Evolutionary conservation across 495 filamentous ascomycete genomes (phyloP).

Genomic region (Penicillium paradoxum): DNA sequence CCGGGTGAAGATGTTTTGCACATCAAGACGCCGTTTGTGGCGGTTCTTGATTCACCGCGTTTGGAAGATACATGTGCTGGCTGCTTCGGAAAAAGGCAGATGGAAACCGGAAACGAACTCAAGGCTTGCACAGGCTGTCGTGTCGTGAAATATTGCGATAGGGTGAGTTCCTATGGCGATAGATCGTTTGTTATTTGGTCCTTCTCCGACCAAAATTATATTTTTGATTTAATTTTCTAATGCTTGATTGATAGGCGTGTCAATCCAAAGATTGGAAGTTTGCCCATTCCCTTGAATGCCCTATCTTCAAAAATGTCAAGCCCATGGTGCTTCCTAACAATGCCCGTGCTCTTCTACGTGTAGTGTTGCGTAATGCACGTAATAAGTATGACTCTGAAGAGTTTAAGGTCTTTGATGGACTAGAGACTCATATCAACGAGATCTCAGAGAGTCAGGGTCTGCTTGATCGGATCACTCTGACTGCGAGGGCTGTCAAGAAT

Average conservation of each 20-base stretch:
- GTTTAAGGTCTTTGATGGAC: conserved; percentile 35
- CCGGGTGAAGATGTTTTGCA: conserved; percentile 37
- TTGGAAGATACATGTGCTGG: conserved; percentile 42
- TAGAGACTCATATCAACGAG: conserved; percentile 48
- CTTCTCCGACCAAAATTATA: conserved; percentile 3
- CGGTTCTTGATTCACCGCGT: conserved; percentile 38
- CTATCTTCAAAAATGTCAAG: conserved; percentile 41
- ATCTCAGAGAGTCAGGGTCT: conserved; percentile 32
- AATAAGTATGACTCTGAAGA: conserved; percentile 32
- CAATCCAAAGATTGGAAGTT: conserved; percentile 58
- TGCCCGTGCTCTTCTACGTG: conserved; percentile 50
- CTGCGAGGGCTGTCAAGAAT: conserved; percentile 48
- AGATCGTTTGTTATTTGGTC: background rate
- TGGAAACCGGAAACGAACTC: conserved; percentile 28
- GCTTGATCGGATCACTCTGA: conserved; percentile 47
- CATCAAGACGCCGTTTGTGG: conserved; percentile 37
- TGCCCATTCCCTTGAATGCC: conserved; percentile 57
- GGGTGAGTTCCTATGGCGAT: conserved; percentile 38
- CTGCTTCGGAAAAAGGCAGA: conserved; percentile 35
- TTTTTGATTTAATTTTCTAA: conserved; percentile 7
- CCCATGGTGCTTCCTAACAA: conserved; percentile 51
- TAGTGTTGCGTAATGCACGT: conserved; percentile 41
- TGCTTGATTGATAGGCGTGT: conserved; percentile 43
- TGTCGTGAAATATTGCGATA: conserved; percentile 60
- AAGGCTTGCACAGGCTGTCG: conserved; percentile 59